Evolutionary conservation across 2,329 filamentous ascomycete genomes (phyloP).

Genomic region (Ophiosphaerella herpotricha): DNA sequence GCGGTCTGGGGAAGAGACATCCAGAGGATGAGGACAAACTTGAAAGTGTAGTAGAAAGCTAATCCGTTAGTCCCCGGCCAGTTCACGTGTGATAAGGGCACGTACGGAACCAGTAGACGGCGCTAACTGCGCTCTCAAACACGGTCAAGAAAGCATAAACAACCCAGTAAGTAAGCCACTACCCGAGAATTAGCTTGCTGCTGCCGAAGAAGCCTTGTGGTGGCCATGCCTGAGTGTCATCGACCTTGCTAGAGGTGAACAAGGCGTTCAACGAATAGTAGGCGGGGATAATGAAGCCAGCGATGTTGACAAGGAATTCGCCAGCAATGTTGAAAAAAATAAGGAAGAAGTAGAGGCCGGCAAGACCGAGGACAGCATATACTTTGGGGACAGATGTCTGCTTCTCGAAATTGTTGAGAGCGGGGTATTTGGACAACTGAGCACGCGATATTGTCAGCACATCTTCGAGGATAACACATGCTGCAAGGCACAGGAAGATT

Average conservation of each 20-base stretch:
- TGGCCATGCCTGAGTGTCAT: conserved; percentile 76
- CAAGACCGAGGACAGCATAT: conserved; percentile 77
- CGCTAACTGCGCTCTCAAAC: conserved; percentile 78
- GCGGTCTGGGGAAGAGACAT: conserved; percentile 91
- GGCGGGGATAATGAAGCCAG: conserved; percentile 79
- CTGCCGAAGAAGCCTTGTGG: conserved; percentile 17
- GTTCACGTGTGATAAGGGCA: conserved; percentile 4
- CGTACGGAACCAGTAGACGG: conserved; percentile 84
- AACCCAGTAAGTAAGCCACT: conserved; percentile 85
- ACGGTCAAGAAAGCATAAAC: conserved; percentile 84
- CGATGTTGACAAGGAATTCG: conserved; percentile 84
- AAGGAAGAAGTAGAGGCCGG: conserved; percentile 83
- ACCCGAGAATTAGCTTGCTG: conserved; percentile 42
- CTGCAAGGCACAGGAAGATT: conserved; percentile 2
- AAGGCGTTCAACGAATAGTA: conserved; percentile 84
- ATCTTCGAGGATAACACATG: not conserved
- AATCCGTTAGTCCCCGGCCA: conserved; percentile 12
- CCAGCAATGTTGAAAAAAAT: conserved; percentile 92
- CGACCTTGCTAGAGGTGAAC: conserved; percentile 71
- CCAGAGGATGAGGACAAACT: conserved; percentile 97
- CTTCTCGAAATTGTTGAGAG: conserved; percentile 84
- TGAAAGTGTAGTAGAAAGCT: conserved; percentile 99
- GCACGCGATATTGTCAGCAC: conserved; percentile 29
- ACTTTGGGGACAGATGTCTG: conserved; percentile 82
- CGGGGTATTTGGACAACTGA: conserved; percentile 84